Evolutionary conservation across 1,139 yeast species (phyloP), one percentile per base, ranked within the genome.

Genomic region (Pichia terricola): DNA sequence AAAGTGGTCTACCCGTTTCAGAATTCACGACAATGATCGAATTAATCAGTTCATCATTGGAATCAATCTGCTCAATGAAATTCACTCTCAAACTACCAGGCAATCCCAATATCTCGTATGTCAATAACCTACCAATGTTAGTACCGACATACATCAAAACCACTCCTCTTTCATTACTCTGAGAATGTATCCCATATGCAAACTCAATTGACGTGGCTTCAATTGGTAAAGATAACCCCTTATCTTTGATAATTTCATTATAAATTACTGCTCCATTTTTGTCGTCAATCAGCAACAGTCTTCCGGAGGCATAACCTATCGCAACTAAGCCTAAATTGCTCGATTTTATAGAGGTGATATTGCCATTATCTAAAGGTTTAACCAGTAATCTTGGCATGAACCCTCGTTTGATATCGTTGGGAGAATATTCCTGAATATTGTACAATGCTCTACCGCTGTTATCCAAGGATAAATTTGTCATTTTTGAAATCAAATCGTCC

Each of bases 271-370:
- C 87, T 1, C 95, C 95, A 0, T 94, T 95, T 48, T 96, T 71
- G 46, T 87, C 71, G 63, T 91, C 97, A 50, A 94, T 67, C 0
- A 91, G 81, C 3, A 82, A 64, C 32, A 91, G 54, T 37, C 79
- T 72, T 27, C 98, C 98, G 11, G 81, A 75, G 40, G 73, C 73
- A 60, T 85, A 88, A 0, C 85, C 95, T 41, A 86, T 68, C 0
- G 88, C 95, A 4, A 84, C 86, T 66, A 91, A 88, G 0, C 96
- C 96, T 41, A 87, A 70, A 50, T 83, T 75, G 50, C 89, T 80
- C 61, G 84, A 74, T 45, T 73, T 72, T 41, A 89, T 54, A 2
- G 85, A 75, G 0, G 89, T 69, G 4, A 84, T 79, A 32, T 72
- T 75, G 5, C 68, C 66, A n/a, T 64, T 58, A 8, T 64, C 67